A percentile compares a stretch with the other conserved stretches of the same genome.
phyloP scores from a whole-genome alignment of 2,329 filamentous ascomycete genomes.

The Pleomassaria siparia region DNA sequence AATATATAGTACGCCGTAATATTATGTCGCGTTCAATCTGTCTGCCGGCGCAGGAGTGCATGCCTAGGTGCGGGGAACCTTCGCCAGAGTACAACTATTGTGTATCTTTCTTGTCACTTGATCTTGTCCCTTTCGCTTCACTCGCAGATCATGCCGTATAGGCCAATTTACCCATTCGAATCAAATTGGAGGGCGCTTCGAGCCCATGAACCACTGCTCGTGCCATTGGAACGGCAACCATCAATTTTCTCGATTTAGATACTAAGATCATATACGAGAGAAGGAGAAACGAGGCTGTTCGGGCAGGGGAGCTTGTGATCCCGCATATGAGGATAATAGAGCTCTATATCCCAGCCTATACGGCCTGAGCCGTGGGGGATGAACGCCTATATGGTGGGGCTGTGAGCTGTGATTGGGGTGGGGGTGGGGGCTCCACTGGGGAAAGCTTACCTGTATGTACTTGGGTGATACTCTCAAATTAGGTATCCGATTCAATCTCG shows the following conservation, averaged over 20 bases:
- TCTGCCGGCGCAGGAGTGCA: background rate
- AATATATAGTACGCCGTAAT: too few species aligned
- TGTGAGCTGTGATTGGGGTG: too few species aligned
- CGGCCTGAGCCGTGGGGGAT: background rate
- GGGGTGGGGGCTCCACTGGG: background rate
- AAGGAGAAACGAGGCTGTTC: background rate
- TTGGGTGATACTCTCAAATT: too few species aligned
- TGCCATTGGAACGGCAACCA: background rate
- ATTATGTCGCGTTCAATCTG: background rate
- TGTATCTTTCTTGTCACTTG: background rate
- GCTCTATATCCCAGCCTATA: background rate
- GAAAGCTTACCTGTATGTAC: background rate
- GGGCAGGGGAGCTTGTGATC: background rate
- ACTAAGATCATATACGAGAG: background rate
- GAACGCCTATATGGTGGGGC: background rate
- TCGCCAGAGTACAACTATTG: background rate
- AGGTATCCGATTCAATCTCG: background rate
- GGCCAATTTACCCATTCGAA: constrained; percentile 4
- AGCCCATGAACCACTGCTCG: background rate
- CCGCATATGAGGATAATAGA: background rate
- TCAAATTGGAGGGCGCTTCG: background rate
- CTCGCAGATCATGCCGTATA: background rate
- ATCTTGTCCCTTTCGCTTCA: background rate
- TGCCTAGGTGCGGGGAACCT: constrained; percentile 1
- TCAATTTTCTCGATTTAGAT: background rate